Evolutionary conservation across 495 filamentous ascomycete genomes (phyloP).

Genomic region (Penicillium riverlandense): DNA sequence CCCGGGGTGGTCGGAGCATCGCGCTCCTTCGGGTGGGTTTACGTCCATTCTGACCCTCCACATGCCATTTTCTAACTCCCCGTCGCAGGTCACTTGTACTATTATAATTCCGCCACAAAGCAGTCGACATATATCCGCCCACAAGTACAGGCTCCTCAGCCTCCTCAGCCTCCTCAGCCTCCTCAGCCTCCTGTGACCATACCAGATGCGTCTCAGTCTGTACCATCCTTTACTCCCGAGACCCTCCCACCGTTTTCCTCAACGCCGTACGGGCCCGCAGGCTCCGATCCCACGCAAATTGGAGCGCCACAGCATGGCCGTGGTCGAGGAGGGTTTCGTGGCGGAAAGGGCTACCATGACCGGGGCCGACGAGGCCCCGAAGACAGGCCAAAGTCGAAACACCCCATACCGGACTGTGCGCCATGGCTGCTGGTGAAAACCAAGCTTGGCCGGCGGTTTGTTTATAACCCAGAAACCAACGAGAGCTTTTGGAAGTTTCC

Average conservation of each 20-base stretch:
- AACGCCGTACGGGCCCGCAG: conserved; percentile 31
- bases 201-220: conserved; percentile 11
- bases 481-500: conserved; percentile 93
- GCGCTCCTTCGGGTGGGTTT: conserved; percentile 67
- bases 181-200: conserved; percentile 20
- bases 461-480: conserved; percentile 73
- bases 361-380: conserved; percentile 50
- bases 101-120: conserved; percentile 81
- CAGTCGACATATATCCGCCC: conserved; percentile 82
- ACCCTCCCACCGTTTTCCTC: conserved; percentile 35
- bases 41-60: conserved; percentile 1
- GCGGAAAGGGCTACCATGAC: conserved; percentile 45
- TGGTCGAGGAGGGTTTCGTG: conserved; percentile 35
- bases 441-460: conserved; percentile 79
- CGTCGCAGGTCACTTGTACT: conserved; percentile 68
- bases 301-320: conserved; percentile 16
- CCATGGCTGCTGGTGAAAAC: conserved; percentile 95
- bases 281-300: conserved; percentile 14
- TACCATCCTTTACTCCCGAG: conserved; percentile 23
- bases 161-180: conserved; percentile 19
- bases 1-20: conserved; percentile 87
- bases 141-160: conserved; percentile 22
- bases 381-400: conserved; percentile 77
- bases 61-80: conserved; percentile 3
- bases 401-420: conserved; percentile 68